Evolutionary conservation across 2,329 filamentous ascomycete species (phyloP).

Genomic region (Zarea fungicola): DNA sequence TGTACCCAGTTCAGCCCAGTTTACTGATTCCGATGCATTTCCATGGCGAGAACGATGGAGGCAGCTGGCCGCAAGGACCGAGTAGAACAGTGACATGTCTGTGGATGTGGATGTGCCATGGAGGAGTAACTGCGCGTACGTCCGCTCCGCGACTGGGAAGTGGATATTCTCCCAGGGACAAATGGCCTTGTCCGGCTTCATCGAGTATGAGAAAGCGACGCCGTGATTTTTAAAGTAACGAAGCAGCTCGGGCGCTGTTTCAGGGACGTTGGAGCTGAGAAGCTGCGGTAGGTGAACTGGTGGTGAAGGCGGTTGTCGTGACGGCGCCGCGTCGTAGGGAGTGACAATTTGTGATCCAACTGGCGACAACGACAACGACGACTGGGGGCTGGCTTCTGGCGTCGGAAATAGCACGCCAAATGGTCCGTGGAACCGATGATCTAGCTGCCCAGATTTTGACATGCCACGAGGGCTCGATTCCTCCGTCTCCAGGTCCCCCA

Average conservation of each 20-base stretch:
- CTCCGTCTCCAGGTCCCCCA: not conserved
- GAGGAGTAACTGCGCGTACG: not conserved
- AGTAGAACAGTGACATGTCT: not conserved
- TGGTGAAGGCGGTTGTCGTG: not conserved
- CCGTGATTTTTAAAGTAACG: not conserved
- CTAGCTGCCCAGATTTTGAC: not conserved
- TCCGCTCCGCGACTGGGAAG: not conserved
- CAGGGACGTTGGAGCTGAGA: not conserved
- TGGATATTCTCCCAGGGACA: constrained; percentile 6
- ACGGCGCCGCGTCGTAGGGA: not conserved
- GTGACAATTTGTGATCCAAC: no score
- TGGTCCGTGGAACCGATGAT: not conserved
- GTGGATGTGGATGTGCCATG: not conserved
- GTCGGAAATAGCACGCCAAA: not conserved
- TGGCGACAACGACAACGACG: no score
- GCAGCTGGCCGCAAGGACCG: constrained; percentile 1
- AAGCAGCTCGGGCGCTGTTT: not conserved
- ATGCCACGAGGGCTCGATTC: no score
- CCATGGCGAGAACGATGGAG: not conserved
- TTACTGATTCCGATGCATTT: not conserved
- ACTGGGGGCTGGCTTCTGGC: not conserved
- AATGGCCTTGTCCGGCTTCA: not conserved
- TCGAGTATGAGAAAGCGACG: not conserved
- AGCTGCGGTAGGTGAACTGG: not conserved
- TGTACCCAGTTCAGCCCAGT: not conserved